Base-by-base conservation (phyloP, 208 protist species). In the Wallacemonas sp. region DNA sequence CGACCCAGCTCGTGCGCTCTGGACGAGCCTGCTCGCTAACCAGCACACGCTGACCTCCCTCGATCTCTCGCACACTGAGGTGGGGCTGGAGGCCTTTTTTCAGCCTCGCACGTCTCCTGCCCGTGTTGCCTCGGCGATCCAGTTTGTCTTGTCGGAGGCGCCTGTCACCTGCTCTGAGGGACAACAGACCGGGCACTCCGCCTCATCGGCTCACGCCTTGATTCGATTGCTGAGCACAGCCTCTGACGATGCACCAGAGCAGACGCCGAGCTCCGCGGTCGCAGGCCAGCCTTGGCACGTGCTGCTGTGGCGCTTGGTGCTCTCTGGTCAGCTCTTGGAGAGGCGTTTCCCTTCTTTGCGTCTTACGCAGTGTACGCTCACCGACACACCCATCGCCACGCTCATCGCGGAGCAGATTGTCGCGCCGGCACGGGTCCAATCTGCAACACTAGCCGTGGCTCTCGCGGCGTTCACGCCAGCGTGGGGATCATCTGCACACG, bases 331-430 rank as follows among this genome's bases (percentile, higher is more conserved):
- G 51, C 51, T 58, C 9, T 19, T 58, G 5, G 28, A 58, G 51
- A 9, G 30, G 8, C 51, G 51, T 19, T 21, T 42, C 6, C 3
- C 33, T 15, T 61, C 49, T 0, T 19, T 66, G 56, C 66, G 27
- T n/a, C 41, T 66, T 8, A 31, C 27, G 27, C 58, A 66, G 59
- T 59, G 64, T 19, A 64, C 45, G 30, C 14, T 72, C 14, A 36
- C 56, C 14, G 49, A 51, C 44, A 65, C 49, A 9, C 56, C 66
- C 17, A 21, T 62, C 19, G 24, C 58, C 26, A 33, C 22, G 22
- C 30, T 66, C 6, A 17, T 58, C 30, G 41, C 17, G 22, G 51
- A 58, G 30, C 51, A 58, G n/a, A 19, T 58, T 0, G 51, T 58
- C n/a, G 51, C 51, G 0, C 26, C 51, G 6, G 51, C 51, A 17